Base-by-base conservation (phyloP, 2,329 filamentous ascomycete species). In the Fusarium nelsonii region DNA sequence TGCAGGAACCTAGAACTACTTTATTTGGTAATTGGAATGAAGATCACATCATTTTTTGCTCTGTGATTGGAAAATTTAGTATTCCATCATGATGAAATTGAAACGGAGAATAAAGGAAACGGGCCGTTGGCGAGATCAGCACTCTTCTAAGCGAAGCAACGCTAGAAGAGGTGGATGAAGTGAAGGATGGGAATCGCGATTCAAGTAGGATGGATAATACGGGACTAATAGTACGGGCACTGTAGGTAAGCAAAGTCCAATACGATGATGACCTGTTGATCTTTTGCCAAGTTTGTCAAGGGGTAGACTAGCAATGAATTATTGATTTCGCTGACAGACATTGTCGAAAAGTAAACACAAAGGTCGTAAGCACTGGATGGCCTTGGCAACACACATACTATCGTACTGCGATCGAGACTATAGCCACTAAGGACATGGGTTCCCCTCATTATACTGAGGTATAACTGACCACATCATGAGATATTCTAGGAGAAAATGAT, bases 1-100 rank as follows among this genome's bases (percentile, higher is more conserved):
- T 69, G 63, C 67, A 70, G 53, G 67, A 70, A 64, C 67, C 63
- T 4, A 54, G 45, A 49, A 40, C n/a, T 40, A 40, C 49, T 20
- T 34, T 28, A 56, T 59, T 12, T 20, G 41, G 62, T 18, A 68
- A 46, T 12, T 34, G 8, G 16, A 33, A 51, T 39, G 61, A 15
- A 18, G 56, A 69, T 66, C 65, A 20, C 28, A 18, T 37, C 16
- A 16, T 53, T 41, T 46, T 51, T 37, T 28, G 28, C 9, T 44
- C n/a, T 33, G n/a, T 39, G 28, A 40, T 58, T 65, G 45, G 50
- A 40, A 52, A 52, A 18, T 50, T 15, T 23, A 40, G 20, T 16
- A 44, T 44, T 32, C 30, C 26, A 50, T 32, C 37, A 45, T 37
- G 43, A 45, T 45, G 33, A 58, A 36, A 57, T 46, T 26, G 34